phyloP scores from a whole-genome alignment of 1,284 basidiomycete genomes.

The Phellinidium pouzarii region DNA sequence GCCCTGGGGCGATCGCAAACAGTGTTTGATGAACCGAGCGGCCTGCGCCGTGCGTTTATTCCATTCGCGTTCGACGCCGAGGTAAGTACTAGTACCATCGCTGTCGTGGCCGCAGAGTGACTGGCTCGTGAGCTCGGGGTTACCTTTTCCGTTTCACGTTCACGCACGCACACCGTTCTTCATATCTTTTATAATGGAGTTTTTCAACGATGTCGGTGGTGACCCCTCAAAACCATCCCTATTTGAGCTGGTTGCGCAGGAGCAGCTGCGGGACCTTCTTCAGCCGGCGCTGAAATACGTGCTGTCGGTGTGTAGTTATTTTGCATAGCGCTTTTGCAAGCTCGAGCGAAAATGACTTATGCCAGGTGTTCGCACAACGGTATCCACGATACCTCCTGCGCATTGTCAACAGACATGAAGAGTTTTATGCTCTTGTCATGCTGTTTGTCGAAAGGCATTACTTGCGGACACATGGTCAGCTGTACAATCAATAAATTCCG shows the following conservation, averaged over 20 bases:
- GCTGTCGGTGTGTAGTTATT: slow-evolving; percentile 58
- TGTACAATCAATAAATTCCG: background rate
- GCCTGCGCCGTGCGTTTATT: no score
- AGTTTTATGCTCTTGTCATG: slow-evolving; percentile 89
- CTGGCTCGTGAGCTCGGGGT: no score
- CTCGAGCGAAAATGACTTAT: background rate
- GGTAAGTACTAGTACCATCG: no score
- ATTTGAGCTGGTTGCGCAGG: slow-evolving; percentile 94
- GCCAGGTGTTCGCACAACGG: slow-evolving; percentile 88
- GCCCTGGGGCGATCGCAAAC: no score
- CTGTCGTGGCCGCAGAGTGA: no score
- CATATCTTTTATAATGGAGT: slow-evolving; percentile 54
- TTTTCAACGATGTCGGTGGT: slow-evolving; percentile 66
- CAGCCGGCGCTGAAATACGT: slow-evolving; percentile 96
- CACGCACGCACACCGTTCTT: background rate
- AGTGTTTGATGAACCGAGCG: no score
- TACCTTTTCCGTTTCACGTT: background rate
- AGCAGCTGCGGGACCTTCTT: slow-evolving; percentile 87
- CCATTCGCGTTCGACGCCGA: no score
- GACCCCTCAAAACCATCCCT: slow-evolving; percentile 82
- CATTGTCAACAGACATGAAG: slow-evolving; percentile 92
- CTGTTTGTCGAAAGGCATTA: slow-evolving; percentile 88
- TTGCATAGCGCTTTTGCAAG: background rate
- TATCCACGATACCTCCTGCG: slow-evolving; percentile 91
- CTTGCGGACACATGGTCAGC: slow-evolving; percentile 72